Evolutionary conservation across 192 early-diverging fungal genomes (phyloP), one percentile per base, ranked within the genome.

Genomic region (Oehlia diaphana): DNA sequence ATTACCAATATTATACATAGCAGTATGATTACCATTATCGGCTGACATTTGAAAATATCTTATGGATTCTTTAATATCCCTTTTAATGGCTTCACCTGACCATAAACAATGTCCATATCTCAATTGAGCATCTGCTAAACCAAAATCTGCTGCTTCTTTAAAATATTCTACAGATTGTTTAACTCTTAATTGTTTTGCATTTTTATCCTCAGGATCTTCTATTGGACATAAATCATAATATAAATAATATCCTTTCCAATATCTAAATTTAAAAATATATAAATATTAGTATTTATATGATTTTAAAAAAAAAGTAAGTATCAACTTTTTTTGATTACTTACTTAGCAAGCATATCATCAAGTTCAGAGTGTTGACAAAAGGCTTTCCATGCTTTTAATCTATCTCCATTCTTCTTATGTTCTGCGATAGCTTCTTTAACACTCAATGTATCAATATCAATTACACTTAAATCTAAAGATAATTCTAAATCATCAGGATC

Each of bases 41-140:
- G 74, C 74, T 9, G 74, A 62, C 39, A 39, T 37, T 44, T 76
- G 58, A 64, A 76, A 76, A 76, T 76, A 76, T 64, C 65, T 62
- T n/a, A 76, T 39, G 6, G 74, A 16, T n/a, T 64, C 42, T 71
- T 33, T 62, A n/a, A 58, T 63, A 71, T 79, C 62, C 1, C 53
- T 70, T 62, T 69, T 23, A n/a, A 71, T 14, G 9, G 68, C 68
- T 62, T 71, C 77, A 62, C 77, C 77, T 37, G n/a, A 19, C 66
- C 77, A 79, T 42, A 79, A 71, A 79, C 77, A 79, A 69, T 79
- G 77, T 21, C 67, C 77, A 69, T 71, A 79, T 44, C 77, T 23
- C 50, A 79, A 63, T 79, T 79, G 77, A 26, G 77, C 68, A 26
- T 79, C 77, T 23, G 77, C 33, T 44, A 79, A 26, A 10, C 65